phyloP scores from a whole-genome alignment of 163 green algal genomes.

The Scenedesmus sp. region DNA sequence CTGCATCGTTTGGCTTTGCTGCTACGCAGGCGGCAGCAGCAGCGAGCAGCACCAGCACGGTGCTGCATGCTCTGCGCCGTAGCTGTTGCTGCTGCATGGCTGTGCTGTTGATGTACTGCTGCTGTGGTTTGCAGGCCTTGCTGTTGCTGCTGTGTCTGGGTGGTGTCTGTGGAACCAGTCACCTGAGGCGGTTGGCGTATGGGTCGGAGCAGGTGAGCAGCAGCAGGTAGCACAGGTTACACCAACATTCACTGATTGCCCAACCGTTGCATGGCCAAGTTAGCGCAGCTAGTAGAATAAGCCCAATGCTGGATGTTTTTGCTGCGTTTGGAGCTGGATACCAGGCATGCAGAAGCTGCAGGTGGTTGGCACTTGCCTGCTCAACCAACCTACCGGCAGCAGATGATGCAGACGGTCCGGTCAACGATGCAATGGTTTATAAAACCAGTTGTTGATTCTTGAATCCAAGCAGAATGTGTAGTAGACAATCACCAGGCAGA shows the following conservation, averaged over 20 bases:
- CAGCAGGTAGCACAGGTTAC: slow-evolving; percentile 9
- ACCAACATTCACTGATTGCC: background rate
- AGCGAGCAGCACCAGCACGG: background rate
- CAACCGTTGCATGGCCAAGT: background rate
- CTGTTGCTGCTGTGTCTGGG: background rate
- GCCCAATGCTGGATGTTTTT: background rate
- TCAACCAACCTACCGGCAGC: background rate
- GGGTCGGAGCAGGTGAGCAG: background rate
- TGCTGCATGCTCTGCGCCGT: background rate
- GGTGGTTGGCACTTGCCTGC: background rate
- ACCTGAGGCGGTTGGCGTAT: background rate
- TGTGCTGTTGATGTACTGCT: background rate
- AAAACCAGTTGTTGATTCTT: background rate
- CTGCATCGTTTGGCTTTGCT: background rate
- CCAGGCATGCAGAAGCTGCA: background rate
- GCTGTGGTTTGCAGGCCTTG: background rate
- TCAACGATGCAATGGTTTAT: background rate
- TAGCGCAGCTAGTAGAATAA: background rate
- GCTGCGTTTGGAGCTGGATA: background rate
- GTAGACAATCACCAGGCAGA: background rate
- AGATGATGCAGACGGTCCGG: background rate
- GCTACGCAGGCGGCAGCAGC: slow-evolving; percentile 8
- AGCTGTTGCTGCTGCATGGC: background rate
- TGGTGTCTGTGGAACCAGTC: background rate
- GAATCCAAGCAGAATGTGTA: background rate